Evolutionary conservation across 2,329 filamentous ascomycete species (phyloP), one percentile per base, ranked within the genome.

Genomic region (Cladosporium sp.): DNA sequence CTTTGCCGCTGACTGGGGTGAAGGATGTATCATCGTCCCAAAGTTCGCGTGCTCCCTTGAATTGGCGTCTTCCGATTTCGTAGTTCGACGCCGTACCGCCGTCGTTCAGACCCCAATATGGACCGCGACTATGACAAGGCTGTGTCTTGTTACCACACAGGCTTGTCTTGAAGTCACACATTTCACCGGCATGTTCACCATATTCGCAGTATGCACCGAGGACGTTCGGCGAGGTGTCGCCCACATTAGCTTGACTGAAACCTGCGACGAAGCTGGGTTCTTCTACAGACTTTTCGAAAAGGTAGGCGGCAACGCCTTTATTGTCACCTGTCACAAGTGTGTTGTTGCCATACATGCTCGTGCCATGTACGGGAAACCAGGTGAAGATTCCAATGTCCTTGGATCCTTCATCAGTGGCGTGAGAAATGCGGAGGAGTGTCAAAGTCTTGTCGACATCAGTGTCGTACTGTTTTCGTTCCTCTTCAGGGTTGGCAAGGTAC

Each of bases 251-350:
- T 66, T 96, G 92, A 1, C 88, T 93, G 67, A 96, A 97, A 4
- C 89, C 92, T 2, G 91, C 90, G 1, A 96, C 87, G 59, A 95
- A 95, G 8, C 77, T 79, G 2, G 81, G 72, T n/a, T 67, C 69
- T 2, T 71, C 65, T 42, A 85, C 76, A 1, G 61, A 62, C 57
- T 85, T 79, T 65, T 97, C 92, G 47, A 96, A 84, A 11, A 95
- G 73, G 63, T 85, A 86, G 0, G 91, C 87, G 2, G 92, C 91
- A 6, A 95, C 88, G 11, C 92, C 92, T 71, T 97, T 97, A 73
- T 97, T 97, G 67, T 97, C 92, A n/a, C 88, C 92, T 2, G 90
- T 84, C 43, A 93, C 81, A 12, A 95, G 76, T 0, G 90, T 96
- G 69, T 95, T 95, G 70, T 96, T 96, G 49, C 87, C 86, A 19